Conservation (phyloP, 805 yeast genomes). For the Ogataea haglerorum region DNA sequence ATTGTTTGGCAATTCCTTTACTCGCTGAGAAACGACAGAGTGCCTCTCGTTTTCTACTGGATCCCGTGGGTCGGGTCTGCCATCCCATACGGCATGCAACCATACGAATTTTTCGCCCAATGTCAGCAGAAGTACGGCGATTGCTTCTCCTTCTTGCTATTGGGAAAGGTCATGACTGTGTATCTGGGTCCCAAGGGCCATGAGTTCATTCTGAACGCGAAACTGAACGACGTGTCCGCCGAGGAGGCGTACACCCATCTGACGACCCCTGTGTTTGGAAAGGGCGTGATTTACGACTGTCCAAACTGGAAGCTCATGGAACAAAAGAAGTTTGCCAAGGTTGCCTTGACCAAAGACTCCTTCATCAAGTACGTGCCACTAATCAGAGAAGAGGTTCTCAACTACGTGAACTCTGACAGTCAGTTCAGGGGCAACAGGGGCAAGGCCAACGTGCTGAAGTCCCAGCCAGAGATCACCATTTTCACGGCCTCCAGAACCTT, state of each 20-base stretch:
- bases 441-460: constrained; percentile 62
- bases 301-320: constrained; percentile 94
- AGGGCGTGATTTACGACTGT: constrained; percentile 96
- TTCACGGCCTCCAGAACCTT: constrained; percentile 93
- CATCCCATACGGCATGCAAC: constrained; percentile 84
- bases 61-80: constrained; percentile 97
- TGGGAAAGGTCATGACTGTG: constrained; percentile 93
- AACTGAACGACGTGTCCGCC: constrained; percentile 85
- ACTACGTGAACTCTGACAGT: constrained; percentile 56
- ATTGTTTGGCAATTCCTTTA: constrained; percentile 63
- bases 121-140: constrained; percentile 87
- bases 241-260: constrained; percentile 94
- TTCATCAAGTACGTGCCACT: constrained; percentile 85
- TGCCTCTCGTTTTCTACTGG: constrained; percentile 87
- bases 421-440: constrained; percentile 48
- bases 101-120: constrained; percentile 80
- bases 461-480: constrained; percentile 94
- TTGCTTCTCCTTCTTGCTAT: constrained; percentile 81
- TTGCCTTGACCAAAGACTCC: constrained; percentile 80
- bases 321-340: constrained; percentile 94
- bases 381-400: constrained; percentile 71
- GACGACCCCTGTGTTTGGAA: constrained; percentile 99
- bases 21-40: constrained; percentile 76
- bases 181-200: constrained; percentile 97
- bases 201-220: constrained; percentile 91